Evolutionary conservation across 441 rosid genomes (phyloP).

Genomic region (Brassica balearica): DNA sequence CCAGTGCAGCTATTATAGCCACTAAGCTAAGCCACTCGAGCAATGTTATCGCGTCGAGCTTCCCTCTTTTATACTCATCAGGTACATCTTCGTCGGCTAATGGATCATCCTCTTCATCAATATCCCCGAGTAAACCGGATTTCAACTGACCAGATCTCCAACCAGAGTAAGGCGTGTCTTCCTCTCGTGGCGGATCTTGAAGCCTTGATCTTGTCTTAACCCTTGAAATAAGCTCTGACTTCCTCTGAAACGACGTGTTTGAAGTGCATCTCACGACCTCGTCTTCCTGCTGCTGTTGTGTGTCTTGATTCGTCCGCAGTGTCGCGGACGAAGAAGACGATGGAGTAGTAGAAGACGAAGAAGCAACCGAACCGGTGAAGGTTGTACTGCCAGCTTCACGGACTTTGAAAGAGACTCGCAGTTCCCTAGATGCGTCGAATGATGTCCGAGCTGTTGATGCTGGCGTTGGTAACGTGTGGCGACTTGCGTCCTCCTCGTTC

Average conservation of each 20-base stretch:
- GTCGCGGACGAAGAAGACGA: conserved; percentile 33
- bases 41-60: conserved; percentile 47
- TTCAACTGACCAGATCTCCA: conserved; percentile 57
- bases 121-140: conserved; percentile 48
- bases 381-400: conserved; percentile 23
- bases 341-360: conserved; percentile 1
- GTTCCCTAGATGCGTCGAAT: conserved; percentile 45
- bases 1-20: conserved; percentile 52
- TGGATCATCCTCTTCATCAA: conserved; percentile 67
- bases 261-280: conserved; percentile 57
- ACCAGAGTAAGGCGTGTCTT: conserved; percentile 44
- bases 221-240: conserved; percentile 46
- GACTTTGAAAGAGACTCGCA: conserved; percentile 59
- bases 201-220: conserved; percentile 69
- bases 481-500: conserved; percentile 51
- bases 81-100: conserved; percentile 70
- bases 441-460: conserved; percentile 35
- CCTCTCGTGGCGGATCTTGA: conserved; percentile 55
- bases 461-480: conserved; percentile 32
- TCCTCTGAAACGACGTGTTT: conserved; percentile 49
- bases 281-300: conserved; percentile 22
- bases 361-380: conserved; percentile 34
- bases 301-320: conserved; percentile 41
- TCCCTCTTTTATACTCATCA: conserved; percentile 51
- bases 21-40: conserved; percentile 74